Percentiles rank a stretch among this genome's conserved stretches.
phyloP scores from a whole-genome alignment of 768 basidiomycete genomes.

The Tricholoma bakamatsutake region DNA sequence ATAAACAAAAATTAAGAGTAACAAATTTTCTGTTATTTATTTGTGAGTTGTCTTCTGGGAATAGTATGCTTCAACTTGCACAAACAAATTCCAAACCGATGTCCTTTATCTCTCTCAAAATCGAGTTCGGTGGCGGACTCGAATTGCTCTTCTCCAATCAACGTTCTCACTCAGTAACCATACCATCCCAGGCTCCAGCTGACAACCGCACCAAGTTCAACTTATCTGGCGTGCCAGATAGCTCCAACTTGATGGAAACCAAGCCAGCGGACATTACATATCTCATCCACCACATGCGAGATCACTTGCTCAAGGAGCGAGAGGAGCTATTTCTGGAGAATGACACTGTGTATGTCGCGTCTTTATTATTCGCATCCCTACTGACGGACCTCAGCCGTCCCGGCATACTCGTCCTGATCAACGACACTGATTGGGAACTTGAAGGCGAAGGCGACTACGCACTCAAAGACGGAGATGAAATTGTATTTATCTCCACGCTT shows the following conservation, averaged over 20 bases:
- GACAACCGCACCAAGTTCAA: conserved; percentile 24
- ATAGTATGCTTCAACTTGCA: too few relatives aligned
- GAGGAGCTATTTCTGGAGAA: conserved; percentile 87
- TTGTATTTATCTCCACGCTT: conserved; percentile 94
- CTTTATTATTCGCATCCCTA: neutral
- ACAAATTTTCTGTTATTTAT: too few relatives aligned
- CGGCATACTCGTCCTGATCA: conserved; percentile 94
- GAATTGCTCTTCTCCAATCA: conserved; percentile 78
- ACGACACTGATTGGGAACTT: conserved; percentile 96
- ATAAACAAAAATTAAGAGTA: too few relatives aligned
- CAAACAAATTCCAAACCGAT: neutral
- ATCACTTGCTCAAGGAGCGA: conserved; percentile 76
- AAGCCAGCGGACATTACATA: conserved; percentile 62
- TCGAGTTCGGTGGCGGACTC: conserved; percentile 82
- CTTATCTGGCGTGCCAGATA: neutral
- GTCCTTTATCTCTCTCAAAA: conserved; percentile 39
- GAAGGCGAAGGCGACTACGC: conserved; percentile 89
- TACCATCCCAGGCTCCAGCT: conserved; percentile 42
- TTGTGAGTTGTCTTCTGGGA: too few relatives aligned
- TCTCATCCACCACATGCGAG: conserved; percentile 73
- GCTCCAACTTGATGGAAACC: conserved; percentile 11
- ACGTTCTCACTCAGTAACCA: conserved; percentile 47
- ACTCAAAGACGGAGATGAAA: conserved; percentile 74
- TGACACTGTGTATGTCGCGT: conserved; percentile 67
- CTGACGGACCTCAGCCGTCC: conserved; percentile 61